phyloP scores from a whole-genome alignment of 169 alveolate genomes.

The Cyclospora cayetanensis region DNA sequence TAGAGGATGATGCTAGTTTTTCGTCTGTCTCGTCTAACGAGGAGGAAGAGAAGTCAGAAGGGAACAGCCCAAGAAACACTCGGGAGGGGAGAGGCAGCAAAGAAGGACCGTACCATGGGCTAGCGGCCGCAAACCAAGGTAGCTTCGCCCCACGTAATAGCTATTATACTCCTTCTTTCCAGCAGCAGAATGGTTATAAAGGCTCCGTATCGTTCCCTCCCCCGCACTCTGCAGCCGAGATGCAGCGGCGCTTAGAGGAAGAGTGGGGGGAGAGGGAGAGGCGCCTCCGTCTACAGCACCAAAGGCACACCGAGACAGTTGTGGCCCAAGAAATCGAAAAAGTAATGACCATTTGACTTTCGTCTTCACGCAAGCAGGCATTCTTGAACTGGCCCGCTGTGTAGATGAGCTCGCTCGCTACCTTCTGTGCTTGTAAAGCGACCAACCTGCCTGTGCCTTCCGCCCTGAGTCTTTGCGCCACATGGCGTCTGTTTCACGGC shows the following conservation, averaged over 20 bases:
- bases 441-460: neutral
- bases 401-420: neutral
- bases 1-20: too few species aligned
- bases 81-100: too few species aligned
- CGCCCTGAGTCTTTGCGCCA: neutral
- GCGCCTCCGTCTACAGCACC: neutral
- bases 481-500: neutral
- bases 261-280: constrained; percentile 48
- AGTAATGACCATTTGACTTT: neutral
- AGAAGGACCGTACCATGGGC: too few species aligned
- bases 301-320: constrained; percentile 1
- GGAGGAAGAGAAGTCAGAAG: too few species aligned
- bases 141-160: too few species aligned
- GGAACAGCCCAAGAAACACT: too few species aligned
- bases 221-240: constrained; percentile 15
- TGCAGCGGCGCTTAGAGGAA: constrained; percentile 48
- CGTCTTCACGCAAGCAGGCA: neutral
- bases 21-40: too few species aligned
- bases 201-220: neutral
- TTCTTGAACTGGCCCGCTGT: neutral
- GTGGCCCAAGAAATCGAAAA: constrained; percentile 21
- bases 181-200: too few species aligned
- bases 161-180: too few species aligned
- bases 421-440: neutral
- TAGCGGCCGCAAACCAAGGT: too few species aligned